phyloP scores from a whole-genome alignment of 495 filamentous ascomycete genomes.

The Glarea lozoyensis region DNA sequence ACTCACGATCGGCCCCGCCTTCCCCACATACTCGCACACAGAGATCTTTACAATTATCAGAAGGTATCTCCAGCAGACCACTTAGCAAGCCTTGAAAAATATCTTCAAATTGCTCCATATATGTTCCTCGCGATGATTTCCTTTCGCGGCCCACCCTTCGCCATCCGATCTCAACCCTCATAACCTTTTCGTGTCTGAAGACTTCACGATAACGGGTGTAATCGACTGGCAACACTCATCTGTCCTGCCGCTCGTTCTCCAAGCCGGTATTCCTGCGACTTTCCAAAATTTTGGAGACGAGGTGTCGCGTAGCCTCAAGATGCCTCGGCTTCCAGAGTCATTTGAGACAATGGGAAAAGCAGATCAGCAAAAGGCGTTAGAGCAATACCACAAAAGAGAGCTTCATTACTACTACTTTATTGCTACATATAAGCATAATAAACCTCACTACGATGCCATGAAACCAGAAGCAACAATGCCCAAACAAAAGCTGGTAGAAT shows the following conservation, averaged over 20 bases:
- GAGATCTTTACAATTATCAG: neutral
- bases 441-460: neutral
- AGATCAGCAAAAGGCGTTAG: neutral
- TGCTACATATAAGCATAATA: neutral
- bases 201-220: conserved; percentile 1
- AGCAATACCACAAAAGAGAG: neutral
- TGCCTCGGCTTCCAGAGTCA: neutral
- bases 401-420: conserved; percentile 1
- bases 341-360: neutral
- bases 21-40: neutral
- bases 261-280: neutral
- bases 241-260: neutral
- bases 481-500: neutral
- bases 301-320: neutral
- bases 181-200: neutral
- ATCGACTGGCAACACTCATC: neutral
- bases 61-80: neutral
- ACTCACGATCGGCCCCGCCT: neutral
- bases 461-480: neutral
- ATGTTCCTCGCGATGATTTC: neutral
- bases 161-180: neutral
- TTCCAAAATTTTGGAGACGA: conserved; percentile 2
- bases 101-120: neutral
- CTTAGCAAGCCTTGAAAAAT: neutral
- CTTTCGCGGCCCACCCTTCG: neutral